Base-by-base conservation (phyloP, 345 rosid genomes). In the Erodium maritimum region DNA sequence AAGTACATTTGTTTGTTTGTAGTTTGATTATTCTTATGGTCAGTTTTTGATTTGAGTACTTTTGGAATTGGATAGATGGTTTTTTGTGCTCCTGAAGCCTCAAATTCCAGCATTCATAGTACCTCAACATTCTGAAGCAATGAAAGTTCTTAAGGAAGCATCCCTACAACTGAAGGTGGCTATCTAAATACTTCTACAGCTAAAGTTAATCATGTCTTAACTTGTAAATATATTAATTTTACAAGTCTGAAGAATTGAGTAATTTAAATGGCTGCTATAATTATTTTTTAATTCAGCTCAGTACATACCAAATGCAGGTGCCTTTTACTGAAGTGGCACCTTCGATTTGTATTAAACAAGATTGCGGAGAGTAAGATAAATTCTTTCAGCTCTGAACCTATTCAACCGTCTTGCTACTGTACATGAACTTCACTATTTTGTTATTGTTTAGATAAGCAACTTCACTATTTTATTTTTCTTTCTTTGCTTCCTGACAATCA, bases 241-340 rank as follows among this genome's bases (percentile, higher is more conserved):
- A 3, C 17, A 42, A 42, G 12, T 42, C 3, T 7, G 17, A 7
- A 16, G 1, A 42, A 42, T 16, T 42, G 48, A 0, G 8, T 42
- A 3, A 7, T 42, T 42, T 42, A 7, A 42, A 42, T 42, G 48
- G 14, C 48, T 42, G 17, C 3, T 14, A 4, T 42, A 11, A 42
- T 10, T 7, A 42, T 42, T 11, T 42, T 5, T 6, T 37, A 5
- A 4, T 37, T 37, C 14, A 5, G 46, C 46, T 37, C 46, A 37
- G 1, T 37, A 37, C 46, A 6, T n/a, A n/a, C 65, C 62, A 21
- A 50, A 67, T 75, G 68, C 80, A 87, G 95, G 87, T 79, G 61
- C 87, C 90, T 48, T 70, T 90, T 59, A 65, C 76, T 71, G 82
- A 83, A 59, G 84, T 81, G 22, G 74, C 61, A 19, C 91, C 87